Percentiles rank a stretch among this genome's conserved stretches.
Evolutionary conservation across 352 stramenopile genomes (phyloP).

Genomic region (Phytopythium vexans): DNA sequence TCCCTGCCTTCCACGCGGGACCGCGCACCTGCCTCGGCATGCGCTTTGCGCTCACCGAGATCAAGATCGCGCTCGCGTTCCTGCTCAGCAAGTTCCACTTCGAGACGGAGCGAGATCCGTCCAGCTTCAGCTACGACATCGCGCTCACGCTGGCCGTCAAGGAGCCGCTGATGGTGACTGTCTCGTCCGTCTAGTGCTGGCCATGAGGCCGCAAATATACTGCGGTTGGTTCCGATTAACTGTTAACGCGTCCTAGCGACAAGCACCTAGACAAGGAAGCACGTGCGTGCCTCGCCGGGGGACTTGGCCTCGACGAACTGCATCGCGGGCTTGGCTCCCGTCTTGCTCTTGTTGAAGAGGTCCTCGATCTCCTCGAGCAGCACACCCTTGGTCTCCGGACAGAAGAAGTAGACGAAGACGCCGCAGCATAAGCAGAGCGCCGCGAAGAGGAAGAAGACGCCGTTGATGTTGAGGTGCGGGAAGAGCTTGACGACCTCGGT

Average conservation of each 20-base stretch:
- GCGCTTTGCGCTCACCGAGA: slow-evolving; percentile 48
- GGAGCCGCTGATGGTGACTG: no score
- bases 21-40: slow-evolving; percentile 52
- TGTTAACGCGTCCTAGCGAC: no score
- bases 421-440: slow-evolving; percentile 27
- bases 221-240: no score
- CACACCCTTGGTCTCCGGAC: slow-evolving; percentile 35
- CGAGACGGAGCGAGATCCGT: slow-evolving; percentile 34
- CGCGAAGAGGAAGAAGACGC: slow-evolving; percentile 57
- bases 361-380: slow-evolving; percentile 46
- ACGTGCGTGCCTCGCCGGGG: slow-evolving; percentile 1
- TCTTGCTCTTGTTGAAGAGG: slow-evolving; percentile 17
- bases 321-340: slow-evolving; percentile 6
- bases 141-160: slow-evolving; percentile 17
- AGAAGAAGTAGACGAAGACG: slow-evolving; percentile 38
- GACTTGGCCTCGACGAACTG: slow-evolving; percentile 27
- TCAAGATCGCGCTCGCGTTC: slow-evolving; percentile 49
- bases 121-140: slow-evolving; percentile 38
- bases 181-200: no score
- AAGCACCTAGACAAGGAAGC: no score
- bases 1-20: slow-evolving; percentile 41
- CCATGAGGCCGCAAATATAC: no score
- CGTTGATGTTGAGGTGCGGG: slow-evolving; percentile 38
- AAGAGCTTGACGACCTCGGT: slow-evolving; percentile 23
- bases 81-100: slow-evolving; percentile 44